Evolutionary conservation across 2,329 filamentous ascomycete species (phyloP), one percentile per base, ranked within the genome.

Genomic region (Stachybotrys elegans): DNA sequence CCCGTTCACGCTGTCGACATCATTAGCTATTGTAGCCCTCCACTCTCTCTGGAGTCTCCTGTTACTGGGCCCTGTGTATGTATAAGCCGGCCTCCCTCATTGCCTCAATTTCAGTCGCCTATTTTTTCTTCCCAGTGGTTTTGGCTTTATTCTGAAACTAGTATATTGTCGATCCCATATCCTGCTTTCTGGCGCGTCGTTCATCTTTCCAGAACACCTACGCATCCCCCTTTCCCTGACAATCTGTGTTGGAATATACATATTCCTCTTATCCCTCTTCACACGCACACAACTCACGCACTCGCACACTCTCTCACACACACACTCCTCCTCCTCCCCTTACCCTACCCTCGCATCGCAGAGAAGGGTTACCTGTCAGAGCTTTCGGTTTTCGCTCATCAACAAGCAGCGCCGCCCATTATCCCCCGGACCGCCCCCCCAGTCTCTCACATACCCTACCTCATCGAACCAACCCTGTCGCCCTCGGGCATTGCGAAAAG

Each of bases 401-500:
- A n/a, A n/a, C n/a, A n/a, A n/a, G n/a, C n/a, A n/a, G n/a, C n/a
- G n/a, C n/a, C n/a, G n/a, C n/a, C n/a, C n/a, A n/a, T n/a, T n/a
- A n/a, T n/a, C n/a, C n/a, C n/a, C n/a, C n/a, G n/a, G n/a, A n/a
- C n/a, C n/a, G n/a, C n/a, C n/a, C n/a, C n/a, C n/a, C n/a, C n/a
- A n/a, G n/a, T n/a, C n/a, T n/a, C n/a, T n/a, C n/a, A n/a, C n/a
- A 56, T 52, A 60, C 59, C 63, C 62, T 65, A 61, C 62, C 61
- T 64, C 62, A 62, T 66, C 63, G 57, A 54, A 57, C 56, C 62
- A 71, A 68, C 70, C 66, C 68, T 63, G 65, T 63, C 65, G 56
- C 66, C 38, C 61, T 69, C 65, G 65, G 65, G 62, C 65, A 67
- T 65, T 66, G 66, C 61, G 61, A 68, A 69, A 66, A 67, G 71